Evolutionary conservation across 2,329 filamentous ascomycete genomes (phyloP).

Genomic region (Nemania diffusa): DNA sequence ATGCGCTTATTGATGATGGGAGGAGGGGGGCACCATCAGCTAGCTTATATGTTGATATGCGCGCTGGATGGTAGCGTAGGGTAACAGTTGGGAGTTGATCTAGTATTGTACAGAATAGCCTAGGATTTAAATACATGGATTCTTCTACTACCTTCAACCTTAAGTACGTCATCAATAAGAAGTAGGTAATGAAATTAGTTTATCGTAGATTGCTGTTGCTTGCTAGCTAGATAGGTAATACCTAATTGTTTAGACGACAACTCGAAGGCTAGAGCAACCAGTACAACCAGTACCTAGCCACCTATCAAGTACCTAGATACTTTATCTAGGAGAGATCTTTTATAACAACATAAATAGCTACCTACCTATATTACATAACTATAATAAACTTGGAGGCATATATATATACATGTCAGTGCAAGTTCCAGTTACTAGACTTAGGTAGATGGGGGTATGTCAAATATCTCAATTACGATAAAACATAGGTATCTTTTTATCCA

Average conservation of each 20-base stretch:
- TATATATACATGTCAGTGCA: too few relatives aligned
- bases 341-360: too few relatives aligned
- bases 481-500: too few relatives aligned
- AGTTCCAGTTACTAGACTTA: too few relatives aligned
- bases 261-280: background rate
- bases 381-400: too few relatives aligned
- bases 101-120: background rate
- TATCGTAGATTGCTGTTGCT: background rate
- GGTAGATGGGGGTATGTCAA: too few relatives aligned
- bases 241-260: background rate
- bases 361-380: too few relatives aligned
- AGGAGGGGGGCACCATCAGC: background rate
- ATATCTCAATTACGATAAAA: too few relatives aligned
- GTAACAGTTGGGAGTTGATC: background rate
- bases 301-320: too few relatives aligned
- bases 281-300: background rate
- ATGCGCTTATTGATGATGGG: conserved; percentile 1
- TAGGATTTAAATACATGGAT: background rate
- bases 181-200: background rate
- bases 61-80: background rate
- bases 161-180: background rate
- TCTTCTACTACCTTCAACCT: background rate
- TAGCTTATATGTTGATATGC: background rate
- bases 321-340: too few relatives aligned
- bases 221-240: background rate